Base-by-base conservation (phyloP, 805 yeast species). In the Yarrowia osloensis region DNA sequence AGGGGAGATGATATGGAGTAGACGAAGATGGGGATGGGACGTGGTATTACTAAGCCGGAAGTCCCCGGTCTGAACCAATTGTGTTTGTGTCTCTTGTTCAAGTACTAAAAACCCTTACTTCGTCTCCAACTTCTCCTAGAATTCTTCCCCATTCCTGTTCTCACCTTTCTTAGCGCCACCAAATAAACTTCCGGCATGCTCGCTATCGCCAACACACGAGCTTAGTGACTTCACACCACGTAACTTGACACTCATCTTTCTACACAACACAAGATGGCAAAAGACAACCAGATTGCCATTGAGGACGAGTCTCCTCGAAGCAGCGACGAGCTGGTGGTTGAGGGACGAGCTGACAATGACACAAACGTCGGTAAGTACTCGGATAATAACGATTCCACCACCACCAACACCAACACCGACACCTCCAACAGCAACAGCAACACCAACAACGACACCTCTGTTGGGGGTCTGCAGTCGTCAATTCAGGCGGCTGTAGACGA, bases 271-370 rank as follows among this genome's bases (percentile, higher is more conserved):
- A 35, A 26, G 21, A 57, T 57, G 63, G 37, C 28, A 4, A 39
- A 57, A 28, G 47, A 52, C 8, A 35, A 52, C 44, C 42, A 31
- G 11, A 57, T 57, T n/a, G 28, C 49, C 37, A 57, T 57, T 40
- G 63, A 57, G 49, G 63, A 57, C 49, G 46, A 37, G 47, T 57
- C 63, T 28, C 63, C 63, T 13, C 63, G 63, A 6, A 28, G 37
- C 37, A 57, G 63, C 37, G 63, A 39, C 31, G 63, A 57, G 37
- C 63, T 55, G 49, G 47, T 55, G 19, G 63, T 39, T 8, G 46
- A 54, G 46, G 46, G 24, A n/a, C 46, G 49, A 44, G 49, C 15
- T 13, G 17, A 15, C 31, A 46, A 24, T 9, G 24, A 26, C 50
- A 46, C 19, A 17, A n/a, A 24, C 50, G 24, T 12, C 21, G n/a